These are phyloP conservation scores for Cyclotella kingstonii DNA, from an alignment of 108 stramenopile species.

Conservation along the genomic window DNA sequence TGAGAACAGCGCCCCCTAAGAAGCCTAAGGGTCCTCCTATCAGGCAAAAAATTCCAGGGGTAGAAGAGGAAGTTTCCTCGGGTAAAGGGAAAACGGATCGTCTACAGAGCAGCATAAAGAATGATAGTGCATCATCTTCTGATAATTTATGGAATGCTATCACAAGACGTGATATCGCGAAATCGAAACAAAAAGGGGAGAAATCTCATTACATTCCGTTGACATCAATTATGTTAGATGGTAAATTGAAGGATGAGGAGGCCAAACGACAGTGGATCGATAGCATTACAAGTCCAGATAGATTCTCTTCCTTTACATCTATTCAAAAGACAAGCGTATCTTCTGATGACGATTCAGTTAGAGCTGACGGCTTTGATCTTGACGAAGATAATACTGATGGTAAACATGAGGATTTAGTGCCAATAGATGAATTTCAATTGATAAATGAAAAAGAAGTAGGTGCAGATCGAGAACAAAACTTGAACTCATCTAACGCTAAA, in stretches of 20 bases:
- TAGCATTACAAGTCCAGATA: conserved; percentile 53
- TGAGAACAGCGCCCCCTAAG: conserved; percentile 24
- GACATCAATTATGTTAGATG: conserved; percentile 30
- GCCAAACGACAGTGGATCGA: conserved; percentile 56
- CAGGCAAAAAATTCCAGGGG: conserved; percentile 39
- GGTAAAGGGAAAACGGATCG: background rate
- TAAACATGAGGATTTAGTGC: conserved; percentile 3
- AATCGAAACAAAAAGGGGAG: background rate
- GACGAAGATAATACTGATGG: conserved; percentile 19
- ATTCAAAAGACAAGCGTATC: conserved; percentile 3
- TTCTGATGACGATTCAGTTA: background rate
- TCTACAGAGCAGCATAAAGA: background rate
- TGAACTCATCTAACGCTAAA: conserved; percentile 18
- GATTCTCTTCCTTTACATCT: conserved; percentile 49
- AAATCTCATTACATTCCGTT: conserved; percentile 13
- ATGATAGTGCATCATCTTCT: conserved; percentile 16
- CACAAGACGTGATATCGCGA: conserved; percentile 15
- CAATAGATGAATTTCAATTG: conserved; percentile 22
- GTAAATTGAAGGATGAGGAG: conserved; percentile 38
- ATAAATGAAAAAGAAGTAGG: conserved; percentile 32
- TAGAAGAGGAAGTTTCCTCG: conserved; percentile 14
- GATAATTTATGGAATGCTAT: conserved; percentile 51
- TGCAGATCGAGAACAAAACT: conserved; percentile 25
- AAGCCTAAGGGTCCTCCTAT: conserved; percentile 41
- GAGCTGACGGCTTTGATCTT: background rate